Evolutionary conservation across 139 green algal species (phyloP), one percentile per base, ranked within the genome.

Genomic region (Yamagishiella unicocca): DNA sequence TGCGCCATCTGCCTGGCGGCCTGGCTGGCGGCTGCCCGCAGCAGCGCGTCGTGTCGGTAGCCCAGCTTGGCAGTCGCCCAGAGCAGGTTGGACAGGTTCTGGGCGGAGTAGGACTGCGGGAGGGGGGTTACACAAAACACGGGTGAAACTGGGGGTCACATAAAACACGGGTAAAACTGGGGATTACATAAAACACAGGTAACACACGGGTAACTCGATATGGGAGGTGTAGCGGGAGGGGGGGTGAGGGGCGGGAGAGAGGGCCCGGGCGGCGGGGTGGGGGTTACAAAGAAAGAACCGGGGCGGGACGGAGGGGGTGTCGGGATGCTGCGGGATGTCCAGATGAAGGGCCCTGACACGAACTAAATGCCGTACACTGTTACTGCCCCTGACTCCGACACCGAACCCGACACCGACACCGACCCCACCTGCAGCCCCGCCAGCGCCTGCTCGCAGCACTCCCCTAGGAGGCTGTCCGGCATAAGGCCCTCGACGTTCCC

Each of bases 31-130:
- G 77, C 77, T 5, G 77, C 54, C 9, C 27, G 1, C 37, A 84
- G 54, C 25, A 84, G 55, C 25, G 37, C 25, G 25, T 84, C 77
- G 77, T 84, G 90, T 46, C 88, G 87, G n/a, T 70, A 27, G 0
- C 62, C 42, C 43, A 90, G 45, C 45, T 96, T 96, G 83, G 75
- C 87, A 31, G 91, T 77, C 2, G 87, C 92, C 94, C 94, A 96
- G 29, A 93, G 29, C 46, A 93, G 90, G 87, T 96, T 96, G 82
- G 71, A 86, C n/a, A 96, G 80, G 38, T 93, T 94, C 92, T 96
- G 93, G 24, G 84, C 38, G 6, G 74, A 58, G 62, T 70, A 87
- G 43, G 14, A 22, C 81, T 87, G 81, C 0, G 50, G 45, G n/a
- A 10, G 35, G 35, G 35, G 27, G 67, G 55, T n/a, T n/a, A n/a